Evolutionary conservation across 148 eudicot genomes (phyloP), one percentile per base, ranked within the genome.

Genomic region (Agrostemma githago): DNA sequence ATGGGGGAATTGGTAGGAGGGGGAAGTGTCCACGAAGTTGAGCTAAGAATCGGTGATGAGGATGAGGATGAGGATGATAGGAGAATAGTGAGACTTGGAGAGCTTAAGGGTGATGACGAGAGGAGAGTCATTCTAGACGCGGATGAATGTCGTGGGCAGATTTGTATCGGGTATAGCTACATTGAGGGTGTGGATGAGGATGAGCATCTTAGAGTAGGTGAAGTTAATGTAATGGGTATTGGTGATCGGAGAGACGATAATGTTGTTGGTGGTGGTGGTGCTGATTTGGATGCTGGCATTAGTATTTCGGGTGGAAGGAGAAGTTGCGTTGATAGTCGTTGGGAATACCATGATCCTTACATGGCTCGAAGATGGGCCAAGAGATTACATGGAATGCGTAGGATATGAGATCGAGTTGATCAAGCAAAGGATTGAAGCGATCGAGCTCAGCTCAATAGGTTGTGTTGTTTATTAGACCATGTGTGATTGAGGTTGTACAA

Each of bases 321-420:
- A 15, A 92, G 92, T 82, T 87, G 77, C 81, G 88, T 80, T 5
- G 92, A 87, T 53, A 87, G 83, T 58, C 87, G 92, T 58, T 88
- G 92, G 96, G 90, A 88, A 75, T 85, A 82, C 70, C 92, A 86
- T 83, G 97, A 92, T 44, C 88, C 96, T 26, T 90, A 83, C 81
- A 88, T 88, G 91, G 91, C 97, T 14, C 89, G 97, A 66, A 86
- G 97, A 82, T 92, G 96, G 97, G 96, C 97, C 14, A 92, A 88
- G 80, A 89, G 88, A 80, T 79, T 92, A 79, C 92, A 90, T 80
- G 95, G 86, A 76, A 81, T 76, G 44, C 82, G 66, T 16, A 76
- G 84, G 77, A 76, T 72, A 3, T 80, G 42, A 73, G 26, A 62
- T n/a, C n/a, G 58, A 26, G 34, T 66, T 58, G 54, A 56, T 19